Conservation (phyloP, 768 basidiomycete genomes). For the Serendipita sp. region DNA sequence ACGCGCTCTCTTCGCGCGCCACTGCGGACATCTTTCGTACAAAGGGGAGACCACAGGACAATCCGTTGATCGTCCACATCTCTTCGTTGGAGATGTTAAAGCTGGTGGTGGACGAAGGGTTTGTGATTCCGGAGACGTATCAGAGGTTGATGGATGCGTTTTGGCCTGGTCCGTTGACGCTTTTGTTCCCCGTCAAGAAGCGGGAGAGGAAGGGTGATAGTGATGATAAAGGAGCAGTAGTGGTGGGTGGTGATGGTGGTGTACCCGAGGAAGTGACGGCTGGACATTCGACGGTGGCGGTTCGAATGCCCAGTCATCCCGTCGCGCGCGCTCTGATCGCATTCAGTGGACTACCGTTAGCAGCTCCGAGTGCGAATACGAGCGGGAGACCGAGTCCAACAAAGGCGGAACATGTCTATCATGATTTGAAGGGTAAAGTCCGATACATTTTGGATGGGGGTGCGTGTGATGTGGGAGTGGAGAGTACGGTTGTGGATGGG, state of each 20-base stretch:
- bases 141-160: conserved; percentile 60
- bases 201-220: conserved; percentile 17
- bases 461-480: conserved; percentile 73
- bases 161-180: conserved; percentile 91
- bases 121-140: conserved; percentile 49
- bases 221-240: too few species aligned
- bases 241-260: conserved; percentile 19
- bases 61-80: conserved; percentile 94
- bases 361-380: conserved; percentile 90
- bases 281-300: conserved; percentile 62
- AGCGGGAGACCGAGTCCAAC: conserved; percentile 94
- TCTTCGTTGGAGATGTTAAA: conserved; percentile 72
- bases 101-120: conserved; percentile 38
- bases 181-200: conserved; percentile 66
- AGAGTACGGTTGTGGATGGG: conserved; percentile 92
- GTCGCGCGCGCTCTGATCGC: conserved; percentile 83
- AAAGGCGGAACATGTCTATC: conserved; percentile 63
- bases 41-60: conserved; percentile 88
- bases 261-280: conserved; percentile 72
- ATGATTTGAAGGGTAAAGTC: conserved; percentile 63
- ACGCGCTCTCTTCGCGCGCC: conserved; percentile 52
- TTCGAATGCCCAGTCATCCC: conserved; percentile 90
- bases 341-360: conserved; percentile 55
- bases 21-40: conserved; percentile 63
- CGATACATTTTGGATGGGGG: conserved; percentile 85